A percentile compares a stretch with the other conserved stretches of the same genome.
phyloP scores from a whole-genome alignment of 306 rosid species.

The Abrus precatorius region DNA sequence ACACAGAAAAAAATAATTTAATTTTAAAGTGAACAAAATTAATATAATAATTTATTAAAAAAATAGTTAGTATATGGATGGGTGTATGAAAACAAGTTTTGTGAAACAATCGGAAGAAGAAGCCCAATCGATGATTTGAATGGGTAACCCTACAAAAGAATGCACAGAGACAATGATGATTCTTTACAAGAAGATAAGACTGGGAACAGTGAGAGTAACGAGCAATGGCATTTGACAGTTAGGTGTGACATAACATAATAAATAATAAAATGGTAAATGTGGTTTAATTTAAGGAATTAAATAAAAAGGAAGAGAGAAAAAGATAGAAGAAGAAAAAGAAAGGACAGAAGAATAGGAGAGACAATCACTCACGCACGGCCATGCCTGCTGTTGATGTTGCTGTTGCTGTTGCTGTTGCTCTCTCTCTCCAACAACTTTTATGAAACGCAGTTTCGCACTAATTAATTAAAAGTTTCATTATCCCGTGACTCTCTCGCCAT shows the following conservation, averaged over 20 bases:
- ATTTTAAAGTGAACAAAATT: background rate
- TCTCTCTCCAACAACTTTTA: conserved; percentile 46
- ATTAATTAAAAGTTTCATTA: background rate
- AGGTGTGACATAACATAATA: background rate
- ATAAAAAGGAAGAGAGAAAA: background rate
- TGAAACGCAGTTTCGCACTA: conserved; percentile 42
- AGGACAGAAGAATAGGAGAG: conserved; percentile 23
- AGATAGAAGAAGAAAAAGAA: conserved; percentile 31
- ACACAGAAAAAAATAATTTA: background rate
- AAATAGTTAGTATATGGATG: background rate
- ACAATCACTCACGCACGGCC: conserved; percentile 39
- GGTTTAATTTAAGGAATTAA: conserved; percentile 13
- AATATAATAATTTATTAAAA: background rate
- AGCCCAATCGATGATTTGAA: conserved; percentile 26
- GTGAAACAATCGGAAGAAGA: conserved; percentile 1
- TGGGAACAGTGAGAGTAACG: background rate
- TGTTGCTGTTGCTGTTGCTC: conserved; percentile 8
- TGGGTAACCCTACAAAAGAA: conserved; percentile 22
- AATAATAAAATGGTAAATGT: background rate
- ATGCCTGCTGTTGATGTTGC: conserved; percentile 25
- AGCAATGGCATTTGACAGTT: conserved; percentile 22
- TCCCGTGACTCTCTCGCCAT: conserved; percentile 54
- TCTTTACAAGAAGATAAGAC: conserved; percentile 33
- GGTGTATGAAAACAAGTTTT: background rate
- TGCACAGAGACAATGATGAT: conserved; percentile 41